These are phyloP conservation scores for Echites panduratus DNA, from an alignment of 257 asterid species.

Conservation along the genomic window DNA sequence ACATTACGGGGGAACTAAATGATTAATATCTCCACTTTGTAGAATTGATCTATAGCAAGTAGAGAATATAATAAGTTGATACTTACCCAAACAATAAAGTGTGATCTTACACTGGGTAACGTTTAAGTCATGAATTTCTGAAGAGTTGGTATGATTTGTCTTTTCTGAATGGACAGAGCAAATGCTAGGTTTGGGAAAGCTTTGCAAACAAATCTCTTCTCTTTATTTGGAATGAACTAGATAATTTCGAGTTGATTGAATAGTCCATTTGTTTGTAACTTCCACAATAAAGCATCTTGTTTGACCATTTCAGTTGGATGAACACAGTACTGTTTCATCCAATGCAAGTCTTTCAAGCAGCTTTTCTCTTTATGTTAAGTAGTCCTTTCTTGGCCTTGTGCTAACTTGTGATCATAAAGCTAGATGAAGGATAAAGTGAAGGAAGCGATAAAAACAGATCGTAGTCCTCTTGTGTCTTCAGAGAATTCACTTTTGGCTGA, in stretches of 20 bases:
- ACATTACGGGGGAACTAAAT: neutral
- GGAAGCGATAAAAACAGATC: slow-evolving; percentile 45
- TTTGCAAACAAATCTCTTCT: neutral
- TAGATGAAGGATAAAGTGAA: slow-evolving; percentile 72
- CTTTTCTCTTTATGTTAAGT: neutral
- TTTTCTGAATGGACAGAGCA: neutral
- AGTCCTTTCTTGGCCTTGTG: slow-evolving; percentile 10
- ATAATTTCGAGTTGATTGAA: neutral
- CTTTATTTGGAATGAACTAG: neutral
- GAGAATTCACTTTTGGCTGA: slow-evolving; percentile 75
- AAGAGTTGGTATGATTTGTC: too few relatives aligned
- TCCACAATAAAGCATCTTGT: neutral
- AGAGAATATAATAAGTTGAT: neutral
- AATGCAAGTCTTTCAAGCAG: neutral
- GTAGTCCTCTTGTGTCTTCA: slow-evolving; percentile 38
- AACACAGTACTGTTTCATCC: neutral
- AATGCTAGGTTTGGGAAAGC: neutral
- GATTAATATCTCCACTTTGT: neutral
- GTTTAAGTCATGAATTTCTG: neutral
- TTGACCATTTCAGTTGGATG: neutral
- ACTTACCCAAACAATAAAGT: neutral
- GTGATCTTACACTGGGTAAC: neutral
- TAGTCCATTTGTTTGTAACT: neutral
- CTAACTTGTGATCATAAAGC: slow-evolving; percentile 26
- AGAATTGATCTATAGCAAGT: neutral